Base-by-base conservation (phyloP, 306 rosid species). In the Medicago arabica region DNA sequence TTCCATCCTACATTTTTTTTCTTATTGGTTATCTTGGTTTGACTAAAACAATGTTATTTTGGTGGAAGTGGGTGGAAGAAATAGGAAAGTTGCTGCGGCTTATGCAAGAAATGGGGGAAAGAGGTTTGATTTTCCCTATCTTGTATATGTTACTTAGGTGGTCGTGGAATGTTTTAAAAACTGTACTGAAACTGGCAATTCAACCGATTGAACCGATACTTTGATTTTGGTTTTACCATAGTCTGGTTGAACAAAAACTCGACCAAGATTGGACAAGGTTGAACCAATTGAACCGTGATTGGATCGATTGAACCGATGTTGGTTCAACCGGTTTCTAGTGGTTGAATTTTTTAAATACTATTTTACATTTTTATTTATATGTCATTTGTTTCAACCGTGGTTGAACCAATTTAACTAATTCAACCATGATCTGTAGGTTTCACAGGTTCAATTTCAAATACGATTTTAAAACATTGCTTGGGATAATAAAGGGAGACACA, bases 31-130 rank as follows among this genome's bases (percentile, higher is more conserved):
- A 13, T 51, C 36, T 61, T 81, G 50, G 43, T 49, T 67, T 54
- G 3, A 60, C 49, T 55, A 40, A 69, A 43, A 80, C 55, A 72
- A 64, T 62, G 36, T 18, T 75, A 9, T 78, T 69, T 80, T n/a
- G n/a, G 77, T 89, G 83, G 66, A 90, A 91, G 97, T 89, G 87
- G 98, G 98, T 72, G 98, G 98, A 83, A 88, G 98, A 86, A 93
- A 93, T 83, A 89, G 98, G 82, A 93, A 88, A 78, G 96, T 93
- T 41, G 96, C 94, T 2, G 98, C 88, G 59, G 98, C 98, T 82
- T 93, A 83, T 81, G 97, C 97, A 21, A 86, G 51, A 85, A 47
- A 80, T 64, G 90, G 76, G 50, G 98, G 98, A 57, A 91, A 89
- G 79, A 86, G 97, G 97, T 93, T 74, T 53, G 70, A 10, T 60